These are phyloP conservation scores for Ceriops tagal DNA, from an alignment of 345 rosid genomes.

Conservation along the genomic window DNA sequence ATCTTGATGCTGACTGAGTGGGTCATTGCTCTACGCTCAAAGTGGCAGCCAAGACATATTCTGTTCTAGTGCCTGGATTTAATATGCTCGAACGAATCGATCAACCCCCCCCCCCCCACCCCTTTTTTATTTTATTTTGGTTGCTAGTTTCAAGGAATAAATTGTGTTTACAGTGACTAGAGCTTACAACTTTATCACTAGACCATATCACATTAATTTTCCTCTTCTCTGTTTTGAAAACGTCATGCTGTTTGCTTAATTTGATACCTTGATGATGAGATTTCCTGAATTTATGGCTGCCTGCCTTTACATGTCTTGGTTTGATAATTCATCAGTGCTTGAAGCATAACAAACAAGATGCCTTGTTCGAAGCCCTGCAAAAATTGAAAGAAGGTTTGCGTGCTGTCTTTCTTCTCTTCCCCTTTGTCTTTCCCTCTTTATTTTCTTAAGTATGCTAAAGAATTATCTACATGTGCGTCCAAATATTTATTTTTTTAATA, in stretches of 20 bases:
- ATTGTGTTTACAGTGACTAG: neutral
- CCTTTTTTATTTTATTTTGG: no score
- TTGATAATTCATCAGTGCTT: constrained; percentile 40
- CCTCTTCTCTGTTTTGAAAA: no score
- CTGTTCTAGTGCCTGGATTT: no score
- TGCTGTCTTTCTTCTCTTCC: constrained; percentile 5
- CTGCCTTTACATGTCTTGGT: constrained; percentile 1
- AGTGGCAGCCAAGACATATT: no score
- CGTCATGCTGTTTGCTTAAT: neutral
- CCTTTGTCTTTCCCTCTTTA: neutral
- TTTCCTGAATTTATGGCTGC: neutral
- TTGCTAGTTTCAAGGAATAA: neutral
- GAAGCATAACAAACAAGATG: constrained; percentile 45
- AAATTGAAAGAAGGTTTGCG: constrained; percentile 76
- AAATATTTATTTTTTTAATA: no score
- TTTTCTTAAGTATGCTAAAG: neutral
- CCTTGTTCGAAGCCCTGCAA: constrained; percentile 66
- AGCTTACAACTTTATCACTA: no score
- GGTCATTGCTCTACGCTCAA: no score
- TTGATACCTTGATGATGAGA: neutral
- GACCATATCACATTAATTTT: no score
- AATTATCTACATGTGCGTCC: neutral
- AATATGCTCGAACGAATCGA: no score
- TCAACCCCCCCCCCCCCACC: no score
- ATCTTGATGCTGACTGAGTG: no score